These are phyloP conservation scores for Jaminaea rosea DNA, from an alignment of 1,284 basidiomycete genomes.

Conservation along the genomic window DNA sequence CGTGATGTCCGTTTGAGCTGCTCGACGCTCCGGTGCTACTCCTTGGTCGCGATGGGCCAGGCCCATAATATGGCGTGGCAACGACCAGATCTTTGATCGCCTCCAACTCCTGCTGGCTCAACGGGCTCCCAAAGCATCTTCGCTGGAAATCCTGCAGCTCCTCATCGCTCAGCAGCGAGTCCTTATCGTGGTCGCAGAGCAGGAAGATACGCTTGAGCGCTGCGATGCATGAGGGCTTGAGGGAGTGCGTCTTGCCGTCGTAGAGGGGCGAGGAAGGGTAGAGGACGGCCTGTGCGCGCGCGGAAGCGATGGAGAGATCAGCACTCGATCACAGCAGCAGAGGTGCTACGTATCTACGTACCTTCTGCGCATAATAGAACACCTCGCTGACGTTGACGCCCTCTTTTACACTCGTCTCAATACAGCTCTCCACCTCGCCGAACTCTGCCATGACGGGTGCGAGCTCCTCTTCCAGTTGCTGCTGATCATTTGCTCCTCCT, in stretches of 20 bases:
- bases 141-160: constrained; percentile 96
- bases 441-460: constrained; percentile 46
- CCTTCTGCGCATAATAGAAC: constrained; percentile 97
- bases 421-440: constrained; percentile 76
- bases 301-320: background rate
- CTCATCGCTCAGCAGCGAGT: constrained; percentile 75
- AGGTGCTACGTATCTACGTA: background rate
- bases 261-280: constrained; percentile 95
- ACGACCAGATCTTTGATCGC: constrained; percentile 47
- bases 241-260: constrained; percentile 73
- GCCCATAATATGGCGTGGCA: constrained; percentile 10
- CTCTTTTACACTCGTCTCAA: constrained; percentile 82
- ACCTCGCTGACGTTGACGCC: constrained; percentile 83
- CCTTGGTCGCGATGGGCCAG: background rate
- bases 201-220: constrained; percentile 91
- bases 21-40: background rate
- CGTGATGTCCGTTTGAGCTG: background rate
- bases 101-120: constrained; percentile 85
- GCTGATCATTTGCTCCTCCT: too few species aligned
- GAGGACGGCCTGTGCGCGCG: constrained; percentile 61
- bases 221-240: constrained; percentile 78
- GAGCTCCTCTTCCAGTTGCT: constrained; percentile 68
- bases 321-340: background rate
- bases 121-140: constrained; percentile 86
- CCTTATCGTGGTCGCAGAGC: constrained; percentile 88